Conservation (phyloP, 257 asterid species). For the Orobanche coerulescens region DNA sequence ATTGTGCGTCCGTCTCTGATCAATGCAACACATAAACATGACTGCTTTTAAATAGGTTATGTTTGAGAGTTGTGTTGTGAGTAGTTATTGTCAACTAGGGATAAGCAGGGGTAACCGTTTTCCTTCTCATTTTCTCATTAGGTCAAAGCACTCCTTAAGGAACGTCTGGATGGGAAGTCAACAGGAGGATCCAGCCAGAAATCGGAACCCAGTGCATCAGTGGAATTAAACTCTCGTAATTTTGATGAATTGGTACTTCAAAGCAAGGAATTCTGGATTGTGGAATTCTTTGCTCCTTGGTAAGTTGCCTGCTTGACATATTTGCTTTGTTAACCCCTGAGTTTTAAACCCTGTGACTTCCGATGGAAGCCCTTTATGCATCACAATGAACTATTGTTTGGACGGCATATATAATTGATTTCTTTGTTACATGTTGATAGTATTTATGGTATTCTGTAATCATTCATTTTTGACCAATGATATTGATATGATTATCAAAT, state of each 20-base stretch:
- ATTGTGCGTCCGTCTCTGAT: background rate
- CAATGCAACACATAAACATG: background rate
- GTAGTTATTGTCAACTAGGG: background rate
- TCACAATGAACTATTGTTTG: background rate
- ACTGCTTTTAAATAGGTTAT: constrained; percentile 6
- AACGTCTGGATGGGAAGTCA: constrained; percentile 75
- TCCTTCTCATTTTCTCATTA: constrained; percentile 20
- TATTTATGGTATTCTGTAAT: background rate
- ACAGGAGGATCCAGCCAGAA: constrained; percentile 77
- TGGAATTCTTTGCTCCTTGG: constrained; percentile 99
- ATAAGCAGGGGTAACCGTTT: background rate
- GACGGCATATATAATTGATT: background rate
- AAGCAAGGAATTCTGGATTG: constrained; percentile 94
- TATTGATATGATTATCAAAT: background rate
- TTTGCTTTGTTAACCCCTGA: background rate
- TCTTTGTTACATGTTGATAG: background rate
- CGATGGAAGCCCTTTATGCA: background rate
- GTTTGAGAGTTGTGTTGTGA: constrained; percentile 16
- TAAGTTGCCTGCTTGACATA: constrained; percentile 29
- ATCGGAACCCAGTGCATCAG: constrained; percentile 79
- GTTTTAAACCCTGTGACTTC: background rate
- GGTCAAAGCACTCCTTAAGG: constrained; percentile 72
- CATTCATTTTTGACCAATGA: background rate
- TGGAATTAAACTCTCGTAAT: constrained; percentile 72
- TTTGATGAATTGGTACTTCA: constrained; percentile 80